Conservation (phyloP, 2,329 filamentous ascomycete species). For the Microdochium trichocladiopsis region DNA sequence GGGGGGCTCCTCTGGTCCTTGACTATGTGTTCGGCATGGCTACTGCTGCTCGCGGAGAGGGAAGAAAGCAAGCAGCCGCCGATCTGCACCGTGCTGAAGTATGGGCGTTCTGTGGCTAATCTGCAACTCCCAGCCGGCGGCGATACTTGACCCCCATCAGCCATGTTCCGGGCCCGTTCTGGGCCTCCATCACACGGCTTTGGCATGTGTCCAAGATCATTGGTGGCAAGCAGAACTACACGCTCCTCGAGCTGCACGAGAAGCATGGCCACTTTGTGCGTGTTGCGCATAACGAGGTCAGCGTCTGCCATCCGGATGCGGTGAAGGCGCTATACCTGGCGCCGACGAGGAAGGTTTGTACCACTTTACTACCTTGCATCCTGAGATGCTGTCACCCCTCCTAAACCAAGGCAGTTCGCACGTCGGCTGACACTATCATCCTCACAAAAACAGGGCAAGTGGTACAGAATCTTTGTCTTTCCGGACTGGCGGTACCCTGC, state of each 20-base stretch:
- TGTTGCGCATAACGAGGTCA: slow-evolving; percentile 3
- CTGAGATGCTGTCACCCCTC: too few species aligned
- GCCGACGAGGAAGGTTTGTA: slow-evolving; percentile 2
- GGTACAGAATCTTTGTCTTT: slow-evolving; percentile 3
- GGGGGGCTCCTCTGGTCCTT: too few species aligned
- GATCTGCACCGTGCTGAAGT: too few species aligned
- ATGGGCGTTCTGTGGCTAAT: not conserved
- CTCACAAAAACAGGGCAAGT: too few species aligned
- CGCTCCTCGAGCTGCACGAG: slow-evolving; percentile 3
- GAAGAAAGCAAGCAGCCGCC: too few species aligned
- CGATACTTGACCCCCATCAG: slow-evolving; percentile 3
- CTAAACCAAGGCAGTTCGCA: too few species aligned
- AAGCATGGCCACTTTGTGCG: slow-evolving; percentile 5
- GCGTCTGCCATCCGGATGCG: slow-evolving; percentile 1
- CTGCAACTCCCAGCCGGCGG: not conserved
- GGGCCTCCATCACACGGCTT: slow-evolving; percentile 5
- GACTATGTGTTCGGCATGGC: too few species aligned
- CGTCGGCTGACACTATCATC: too few species aligned
- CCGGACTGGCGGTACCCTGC: slow-evolving; percentile 6
- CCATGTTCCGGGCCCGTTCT: slow-evolving; percentile 4
- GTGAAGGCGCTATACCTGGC: not conserved
- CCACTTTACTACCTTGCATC: too few species aligned
- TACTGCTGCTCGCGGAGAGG: too few species aligned
- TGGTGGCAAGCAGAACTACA: slow-evolving; percentile 4
- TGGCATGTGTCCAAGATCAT: slow-evolving; percentile 5